A percentile compares a stretch with the other conserved stretches of the same genome.
phyloP scores from a whole-genome alignment of 441 rosid genomes.

The Arabidopsis lyrata region DNA sequence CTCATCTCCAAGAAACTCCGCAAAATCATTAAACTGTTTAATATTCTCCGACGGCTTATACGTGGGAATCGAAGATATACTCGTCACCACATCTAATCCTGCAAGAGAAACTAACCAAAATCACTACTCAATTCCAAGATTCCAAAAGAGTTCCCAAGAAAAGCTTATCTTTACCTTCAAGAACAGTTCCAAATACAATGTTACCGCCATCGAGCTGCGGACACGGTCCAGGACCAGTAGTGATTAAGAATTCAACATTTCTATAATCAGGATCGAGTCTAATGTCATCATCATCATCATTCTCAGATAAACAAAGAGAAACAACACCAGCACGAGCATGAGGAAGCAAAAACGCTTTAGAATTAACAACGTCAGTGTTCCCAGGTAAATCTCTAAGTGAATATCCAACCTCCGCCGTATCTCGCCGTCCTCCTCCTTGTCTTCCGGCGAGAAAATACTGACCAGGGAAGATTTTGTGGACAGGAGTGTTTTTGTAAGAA shows the following conservation, averaged over 20 bases:
- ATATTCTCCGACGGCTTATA: slow-evolving; percentile 77
- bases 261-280: slow-evolving; percentile 74
- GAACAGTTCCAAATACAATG: slow-evolving; percentile 85
- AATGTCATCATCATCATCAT: slow-evolving; percentile 78
- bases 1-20: slow-evolving; percentile 80
- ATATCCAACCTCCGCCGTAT: slow-evolving; percentile 62
- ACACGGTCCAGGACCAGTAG: slow-evolving; percentile 89
- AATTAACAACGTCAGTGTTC: slow-evolving; percentile 71
- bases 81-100: slow-evolving; percentile 84
- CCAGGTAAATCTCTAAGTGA: slow-evolving; percentile 52
- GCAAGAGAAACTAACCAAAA: background rate
- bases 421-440: slow-evolving; percentile 60
- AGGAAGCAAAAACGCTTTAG: slow-evolving; percentile 64
- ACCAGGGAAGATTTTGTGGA: slow-evolving; percentile 83
- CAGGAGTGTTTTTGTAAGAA: slow-evolving; percentile 73
- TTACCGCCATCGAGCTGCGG: slow-evolving; percentile 77
- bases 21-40: slow-evolving; percentile 71
- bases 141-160: background rate
- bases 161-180: slow-evolving; percentile 54
- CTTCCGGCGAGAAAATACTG: slow-evolving; percentile 78
- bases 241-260: slow-evolving; percentile 87
- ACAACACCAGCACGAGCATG: slow-evolving; percentile 72
- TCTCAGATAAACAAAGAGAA: slow-evolving; percentile 80
- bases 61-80: slow-evolving; percentile 76
- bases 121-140: slow-evolving; percentile 2